Percentiles rank a stretch among this genome's conserved stretches.
Evolutionary conservation across 768 basidiomycete genomes (phyloP).

Genomic region (Pleurotus pulmonarius): DNA sequence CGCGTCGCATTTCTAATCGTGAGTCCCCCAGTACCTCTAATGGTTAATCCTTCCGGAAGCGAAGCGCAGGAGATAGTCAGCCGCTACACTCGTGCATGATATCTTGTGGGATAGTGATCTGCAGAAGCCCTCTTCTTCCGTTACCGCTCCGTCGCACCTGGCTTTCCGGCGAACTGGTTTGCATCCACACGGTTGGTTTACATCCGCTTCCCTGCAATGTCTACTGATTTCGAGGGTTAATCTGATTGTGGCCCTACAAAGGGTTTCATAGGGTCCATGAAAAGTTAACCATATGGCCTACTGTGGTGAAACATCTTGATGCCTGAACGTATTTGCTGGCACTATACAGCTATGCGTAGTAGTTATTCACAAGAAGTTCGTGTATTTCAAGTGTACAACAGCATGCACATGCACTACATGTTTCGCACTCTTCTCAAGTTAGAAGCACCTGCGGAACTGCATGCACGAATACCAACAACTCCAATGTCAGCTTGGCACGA

Average conservation of each 20-base stretch:
- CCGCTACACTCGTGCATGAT: neutral
- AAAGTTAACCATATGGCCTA: neutral
- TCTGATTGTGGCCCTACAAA: conserved; percentile 3
- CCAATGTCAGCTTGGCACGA: neutral
- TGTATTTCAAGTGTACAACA: neutral
- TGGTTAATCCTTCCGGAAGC: neutral
- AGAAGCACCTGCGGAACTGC: neutral
- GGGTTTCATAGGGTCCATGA: conserved; percentile 5
- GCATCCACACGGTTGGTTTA: neutral
- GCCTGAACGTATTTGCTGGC: neutral
- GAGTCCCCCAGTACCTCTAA: neutral
- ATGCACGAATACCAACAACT: neutral
- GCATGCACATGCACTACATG: neutral
- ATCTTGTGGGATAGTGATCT: neutral
- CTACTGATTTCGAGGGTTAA: conserved; percentile 1
- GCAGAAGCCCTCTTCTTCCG: neutral
- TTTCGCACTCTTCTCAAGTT: neutral
- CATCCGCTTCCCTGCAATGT: neutral
- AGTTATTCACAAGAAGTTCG: neutral
- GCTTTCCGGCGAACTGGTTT: neutral
- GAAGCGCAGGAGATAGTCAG: neutral
- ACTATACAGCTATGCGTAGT: neutral
- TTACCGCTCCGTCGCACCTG: neutral
- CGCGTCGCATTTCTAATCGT: neutral
- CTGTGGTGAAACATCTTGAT: neutral